A percentile compares a stretch with the other conserved stretches of the same genome.
Evolutionary conservation across 202 grass and related monocot genomes (phyloP).

Genomic region (Miscanthus sacchariflorus): DNA sequence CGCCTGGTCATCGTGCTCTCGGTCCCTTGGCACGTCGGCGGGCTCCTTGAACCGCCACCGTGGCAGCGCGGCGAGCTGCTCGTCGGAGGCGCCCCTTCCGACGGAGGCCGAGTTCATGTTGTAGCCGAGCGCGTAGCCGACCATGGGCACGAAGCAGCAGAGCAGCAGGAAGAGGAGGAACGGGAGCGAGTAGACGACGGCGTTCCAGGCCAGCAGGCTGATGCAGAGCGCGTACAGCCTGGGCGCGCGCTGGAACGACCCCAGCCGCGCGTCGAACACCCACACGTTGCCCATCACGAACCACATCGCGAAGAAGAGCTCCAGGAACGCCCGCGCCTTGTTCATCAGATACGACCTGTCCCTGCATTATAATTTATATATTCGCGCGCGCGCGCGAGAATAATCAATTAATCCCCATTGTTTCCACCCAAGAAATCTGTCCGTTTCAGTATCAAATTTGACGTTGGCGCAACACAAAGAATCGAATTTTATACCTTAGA

Average conservation of each 20-base stretch:
- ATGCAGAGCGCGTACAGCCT: slow-evolving; percentile 85
- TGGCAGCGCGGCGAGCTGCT: slow-evolving; percentile 79
- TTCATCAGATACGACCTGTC: slow-evolving; percentile 80
- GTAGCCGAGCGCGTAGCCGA: slow-evolving; percentile 80
- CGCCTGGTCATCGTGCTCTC: slow-evolving; percentile 57
- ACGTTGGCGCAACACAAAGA: background rate
- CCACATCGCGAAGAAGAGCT: slow-evolving; percentile 97
- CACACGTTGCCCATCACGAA: slow-evolving; percentile 99
- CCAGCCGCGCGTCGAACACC: slow-evolving; percentile 89
- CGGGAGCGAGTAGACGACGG: slow-evolving; percentile 88
- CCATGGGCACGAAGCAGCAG: slow-evolving; percentile 87
- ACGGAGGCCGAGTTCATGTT: slow-evolving; percentile 92
- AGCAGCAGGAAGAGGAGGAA: slow-evolving; percentile 98
- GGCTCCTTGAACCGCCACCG: slow-evolving; percentile 76
- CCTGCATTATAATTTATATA: slow-evolving; percentile 17
- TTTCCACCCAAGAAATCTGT: background rate
- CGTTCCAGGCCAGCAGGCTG: slow-evolving; percentile 84
- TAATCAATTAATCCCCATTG: background rate
- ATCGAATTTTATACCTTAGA: slow-evolving; percentile 48
- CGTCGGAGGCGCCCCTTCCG: slow-evolving; percentile 83
- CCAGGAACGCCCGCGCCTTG: slow-evolving; percentile 85
- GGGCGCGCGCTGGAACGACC: slow-evolving; percentile 77
- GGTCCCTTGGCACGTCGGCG: slow-evolving; percentile 38
- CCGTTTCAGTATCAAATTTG: background rate
- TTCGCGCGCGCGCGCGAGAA: too few relatives aligned